These are phyloP conservation scores for Coemansia sp. DNA, from an alignment of 192 early-diverging fungal genomes.

Conservation along the genomic window DNA sequence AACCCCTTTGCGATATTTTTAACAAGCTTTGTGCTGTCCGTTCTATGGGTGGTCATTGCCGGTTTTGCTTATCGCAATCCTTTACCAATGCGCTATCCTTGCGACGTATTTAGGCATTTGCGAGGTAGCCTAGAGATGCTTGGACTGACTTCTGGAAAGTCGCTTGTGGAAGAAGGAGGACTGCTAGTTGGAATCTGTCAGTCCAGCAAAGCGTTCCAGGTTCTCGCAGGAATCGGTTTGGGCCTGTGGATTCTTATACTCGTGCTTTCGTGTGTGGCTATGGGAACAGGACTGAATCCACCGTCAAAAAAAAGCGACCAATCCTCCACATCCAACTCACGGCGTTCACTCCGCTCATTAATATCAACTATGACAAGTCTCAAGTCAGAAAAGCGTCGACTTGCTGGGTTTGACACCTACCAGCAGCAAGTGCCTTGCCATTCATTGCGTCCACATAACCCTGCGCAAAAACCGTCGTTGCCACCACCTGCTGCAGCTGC, in stretches of 20 bases:
- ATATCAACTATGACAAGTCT: neutral
- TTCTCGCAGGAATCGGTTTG: slow-evolving; percentile 35
- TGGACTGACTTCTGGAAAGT: slow-evolving; percentile 32
- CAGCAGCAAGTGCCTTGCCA: neutral
- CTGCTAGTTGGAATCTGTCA: slow-evolving; percentile 47
- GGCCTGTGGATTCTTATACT: slow-evolving; percentile 44
- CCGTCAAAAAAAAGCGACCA: slow-evolving; percentile 10
- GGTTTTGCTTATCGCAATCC: slow-evolving; percentile 49
- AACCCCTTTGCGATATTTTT: slow-evolving; percentile 33
- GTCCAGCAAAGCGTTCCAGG: slow-evolving; percentile 49
- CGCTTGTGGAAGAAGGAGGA: slow-evolving; percentile 42
- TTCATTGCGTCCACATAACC: neutral
- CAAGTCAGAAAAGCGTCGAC: neutral
- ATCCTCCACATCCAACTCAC: slow-evolving; percentile 7
- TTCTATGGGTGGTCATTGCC: slow-evolving; percentile 44
- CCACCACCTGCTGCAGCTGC: no score
- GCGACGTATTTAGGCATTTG: slow-evolving; percentile 39
- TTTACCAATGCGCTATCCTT: slow-evolving; percentile 45
- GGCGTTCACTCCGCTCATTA: slow-evolving; percentile 12
- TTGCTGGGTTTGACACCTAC: neutral
- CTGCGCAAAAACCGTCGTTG: neutral
- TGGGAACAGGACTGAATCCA: slow-evolving; percentile 26
- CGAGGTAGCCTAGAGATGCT: slow-evolving; percentile 35
- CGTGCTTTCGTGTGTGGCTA: slow-evolving; percentile 28
- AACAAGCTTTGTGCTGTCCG: slow-evolving; percentile 31